Evolutionary conservation across 495 filamentous ascomycete genomes (phyloP).

Genomic region (Penicillium macrosclerotiorum): DNA sequence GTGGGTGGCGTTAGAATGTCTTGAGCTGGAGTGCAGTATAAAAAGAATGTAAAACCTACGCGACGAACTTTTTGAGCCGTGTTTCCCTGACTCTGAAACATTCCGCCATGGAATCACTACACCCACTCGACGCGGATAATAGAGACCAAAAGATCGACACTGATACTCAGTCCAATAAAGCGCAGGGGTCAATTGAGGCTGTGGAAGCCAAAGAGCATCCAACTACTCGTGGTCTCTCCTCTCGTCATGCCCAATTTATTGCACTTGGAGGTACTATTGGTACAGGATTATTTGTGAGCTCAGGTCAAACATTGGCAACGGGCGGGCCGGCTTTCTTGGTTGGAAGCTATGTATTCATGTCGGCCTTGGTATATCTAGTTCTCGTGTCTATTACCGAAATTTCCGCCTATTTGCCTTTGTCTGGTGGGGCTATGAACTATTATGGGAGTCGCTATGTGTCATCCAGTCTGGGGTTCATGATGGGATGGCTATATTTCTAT

Average conservation of each 20-base stretch:
- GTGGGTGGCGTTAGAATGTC: too few species aligned
- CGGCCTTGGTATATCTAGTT: constrained; percentile 51
- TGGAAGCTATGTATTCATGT: constrained; percentile 54
- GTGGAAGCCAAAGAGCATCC: too few species aligned
- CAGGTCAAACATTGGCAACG: constrained; percentile 50
- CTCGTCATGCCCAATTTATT: constrained; percentile 59
- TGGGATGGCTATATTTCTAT: constrained; percentile 54
- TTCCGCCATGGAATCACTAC: too few species aligned
- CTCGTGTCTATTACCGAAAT: constrained; percentile 57
- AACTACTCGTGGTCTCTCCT: too few species aligned
- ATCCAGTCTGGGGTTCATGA: constrained; percentile 52
- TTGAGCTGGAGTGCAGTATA: too few species aligned
- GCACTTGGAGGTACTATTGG: constrained; percentile 63
- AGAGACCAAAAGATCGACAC: too few species aligned
- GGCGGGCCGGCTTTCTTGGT: constrained; percentile 60
- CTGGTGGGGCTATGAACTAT: constrained; percentile 41
- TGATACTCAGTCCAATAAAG: too few species aligned
- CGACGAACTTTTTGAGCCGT: too few species aligned
- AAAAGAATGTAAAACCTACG: too few species aligned
- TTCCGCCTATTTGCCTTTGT: constrained; percentile 53
- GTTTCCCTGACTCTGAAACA: too few species aligned
- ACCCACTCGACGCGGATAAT: too few species aligned
- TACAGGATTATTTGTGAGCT: constrained; percentile 50
- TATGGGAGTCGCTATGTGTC: constrained; percentile 53
- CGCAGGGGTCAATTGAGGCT: too few species aligned